phyloP scores from a whole-genome alignment of 176 grass and related monocot genomes.

The Cymbopogon citratus region DNA sequence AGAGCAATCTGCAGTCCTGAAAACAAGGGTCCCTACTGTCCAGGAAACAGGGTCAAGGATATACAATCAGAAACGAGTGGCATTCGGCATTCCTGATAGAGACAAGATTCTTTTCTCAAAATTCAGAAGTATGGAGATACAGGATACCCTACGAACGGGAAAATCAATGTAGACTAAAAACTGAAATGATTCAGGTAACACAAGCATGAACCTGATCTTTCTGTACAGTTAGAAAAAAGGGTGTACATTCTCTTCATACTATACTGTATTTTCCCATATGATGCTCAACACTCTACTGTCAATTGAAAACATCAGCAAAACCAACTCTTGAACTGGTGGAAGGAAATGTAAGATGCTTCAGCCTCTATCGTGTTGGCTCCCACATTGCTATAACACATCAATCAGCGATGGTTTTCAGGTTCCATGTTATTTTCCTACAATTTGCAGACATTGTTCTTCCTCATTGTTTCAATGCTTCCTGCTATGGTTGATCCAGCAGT shows the following conservation, averaged over 20 bases:
- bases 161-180: background rate
- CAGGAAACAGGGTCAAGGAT: background rate
- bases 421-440: constrained; percentile 29
- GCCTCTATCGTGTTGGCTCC: constrained; percentile 6
- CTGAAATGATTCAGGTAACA: background rate
- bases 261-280: background rate
- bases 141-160: background rate
- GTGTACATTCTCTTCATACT: background rate
- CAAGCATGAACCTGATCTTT: constrained; percentile 8
- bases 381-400: background rate
- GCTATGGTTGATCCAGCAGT: constrained; percentile 93
- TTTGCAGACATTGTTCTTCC: constrained; percentile 65
- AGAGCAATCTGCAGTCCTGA: constrained; percentile 55
- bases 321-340: background rate
- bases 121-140: no score
- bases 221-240: background rate
- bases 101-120: no score
- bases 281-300: background rate
- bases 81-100: background rate
- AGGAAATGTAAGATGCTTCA: background rate
- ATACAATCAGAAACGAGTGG: background rate
- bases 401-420: background rate
- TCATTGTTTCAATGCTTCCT: constrained; percentile 74
- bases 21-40: background rate
- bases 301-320: background rate